These are phyloP conservation scores for Ailanthus altissimus DNA, from an alignment of 345 rosid species.

Conservation along the genomic window DNA sequence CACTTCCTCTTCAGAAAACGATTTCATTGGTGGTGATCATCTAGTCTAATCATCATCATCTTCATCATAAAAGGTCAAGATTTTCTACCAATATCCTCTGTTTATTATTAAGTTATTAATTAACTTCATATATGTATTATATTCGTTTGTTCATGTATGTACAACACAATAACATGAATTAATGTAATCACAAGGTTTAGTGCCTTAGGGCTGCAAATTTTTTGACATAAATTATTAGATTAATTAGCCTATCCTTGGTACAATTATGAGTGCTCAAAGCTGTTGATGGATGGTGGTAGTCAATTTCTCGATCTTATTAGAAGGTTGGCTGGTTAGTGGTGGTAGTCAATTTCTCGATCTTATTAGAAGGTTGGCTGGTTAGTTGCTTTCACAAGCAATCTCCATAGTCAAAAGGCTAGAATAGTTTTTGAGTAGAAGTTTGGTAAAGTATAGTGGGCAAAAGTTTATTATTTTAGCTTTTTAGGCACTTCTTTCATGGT, in stretches of 20 bases:
- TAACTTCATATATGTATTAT: conserved; percentile 12
- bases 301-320: too few species aligned
- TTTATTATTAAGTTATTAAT: conserved; percentile 7
- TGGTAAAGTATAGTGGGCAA: conserved; percentile 54
- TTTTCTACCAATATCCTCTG: background rate
- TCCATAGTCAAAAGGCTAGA: conserved; percentile 32
- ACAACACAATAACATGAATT: conserved; percentile 35
- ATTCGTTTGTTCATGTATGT: conserved; percentile 38
- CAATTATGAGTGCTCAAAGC: background rate
- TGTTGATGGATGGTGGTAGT: too few species aligned
- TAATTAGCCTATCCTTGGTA: background rate
- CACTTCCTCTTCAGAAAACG: conserved; percentile 64
- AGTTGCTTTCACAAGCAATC: conserved; percentile 51
- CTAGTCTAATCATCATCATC: conserved; percentile 27
- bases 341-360: conserved; percentile 31
- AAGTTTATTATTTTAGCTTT: too few species aligned
- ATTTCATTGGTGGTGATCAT: conserved; percentile 38
- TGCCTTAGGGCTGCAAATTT: conserved; percentile 1
- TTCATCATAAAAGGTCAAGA: background rate
- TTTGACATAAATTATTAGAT: conserved; percentile 1
- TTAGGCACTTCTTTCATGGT: background rate
- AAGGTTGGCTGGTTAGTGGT: too few species aligned
- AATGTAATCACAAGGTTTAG: conserved; percentile 23
- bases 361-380: conserved; percentile 26
- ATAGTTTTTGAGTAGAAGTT: conserved; percentile 56